These are phyloP conservation scores for Musa troglodytarum DNA, from an alignment of 176 grass and related monocot species.

Conservation along the genomic window DNA sequence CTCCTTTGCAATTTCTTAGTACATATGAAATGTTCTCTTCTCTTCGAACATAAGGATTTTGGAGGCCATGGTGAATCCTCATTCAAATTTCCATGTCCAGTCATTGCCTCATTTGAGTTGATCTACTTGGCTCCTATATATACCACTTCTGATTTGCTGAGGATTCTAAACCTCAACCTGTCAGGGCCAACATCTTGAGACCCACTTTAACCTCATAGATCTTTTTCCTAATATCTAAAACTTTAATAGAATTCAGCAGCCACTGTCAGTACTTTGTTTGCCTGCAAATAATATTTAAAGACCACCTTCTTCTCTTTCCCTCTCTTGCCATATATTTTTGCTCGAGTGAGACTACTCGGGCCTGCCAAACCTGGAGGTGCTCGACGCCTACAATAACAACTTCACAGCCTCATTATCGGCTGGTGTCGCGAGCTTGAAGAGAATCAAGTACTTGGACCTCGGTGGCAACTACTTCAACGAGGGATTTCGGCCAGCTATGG, in stretches of 20 bases:
- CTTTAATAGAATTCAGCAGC: slow-evolving; percentile 1
- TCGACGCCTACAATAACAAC: slow-evolving; percentile 99
- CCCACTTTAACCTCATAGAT: background rate
- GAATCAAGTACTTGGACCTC: slow-evolving; percentile 42
- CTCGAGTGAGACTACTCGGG: slow-evolving; percentile 56
- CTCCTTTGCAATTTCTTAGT: background rate
- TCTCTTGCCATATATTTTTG: background rate
- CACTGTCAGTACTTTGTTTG: background rate
- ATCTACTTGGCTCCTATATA: too few species aligned
- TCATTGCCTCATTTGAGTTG: too few species aligned
- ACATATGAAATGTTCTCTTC: too few species aligned
- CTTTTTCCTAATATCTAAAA: slow-evolving; percentile 14
- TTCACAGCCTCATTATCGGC: slow-evolving; percentile 45
- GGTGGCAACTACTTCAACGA: too few species aligned
- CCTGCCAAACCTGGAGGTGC: slow-evolving; percentile 51
- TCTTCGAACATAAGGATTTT: too few species aligned
- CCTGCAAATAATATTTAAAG: slow-evolving; percentile 13
- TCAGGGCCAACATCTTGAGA: slow-evolving; percentile 39
- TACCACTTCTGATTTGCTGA: too few species aligned
- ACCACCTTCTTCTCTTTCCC: slow-evolving; percentile 11
- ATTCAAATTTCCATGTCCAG: too few species aligned
- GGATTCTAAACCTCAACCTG: slow-evolving; percentile 19
- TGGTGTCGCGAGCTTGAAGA: slow-evolving; percentile 29
- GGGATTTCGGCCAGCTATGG: too few species aligned
- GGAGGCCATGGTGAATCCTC: too few species aligned